Evolutionary conservation across 2,329 filamentous ascomycete species (phyloP).

Genomic region (Aspergillus quadricinctus): DNA sequence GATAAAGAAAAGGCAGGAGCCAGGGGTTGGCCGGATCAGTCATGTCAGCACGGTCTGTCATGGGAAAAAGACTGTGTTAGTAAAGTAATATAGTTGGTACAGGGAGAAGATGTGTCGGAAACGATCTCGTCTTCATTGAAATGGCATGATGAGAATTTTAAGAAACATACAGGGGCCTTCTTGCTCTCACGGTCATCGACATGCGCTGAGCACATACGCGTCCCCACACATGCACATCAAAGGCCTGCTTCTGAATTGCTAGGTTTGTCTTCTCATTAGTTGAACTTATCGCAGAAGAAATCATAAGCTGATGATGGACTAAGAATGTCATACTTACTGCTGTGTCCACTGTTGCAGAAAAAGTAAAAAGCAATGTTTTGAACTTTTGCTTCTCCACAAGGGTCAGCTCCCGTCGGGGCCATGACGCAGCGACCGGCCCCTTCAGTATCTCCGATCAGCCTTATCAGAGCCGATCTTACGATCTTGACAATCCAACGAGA

Average conservation of each 20-base stretch:
- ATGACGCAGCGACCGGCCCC: conserved; percentile 32
- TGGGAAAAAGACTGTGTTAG: conserved; percentile 7
- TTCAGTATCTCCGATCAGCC: conserved; percentile 31
- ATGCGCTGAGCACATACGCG: conserved; percentile 15
- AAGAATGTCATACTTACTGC: conserved; percentile 7
- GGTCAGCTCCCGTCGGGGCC: conserved; percentile 20
- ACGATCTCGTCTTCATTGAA: background rate
- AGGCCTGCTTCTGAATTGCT: conserved; percentile 3
- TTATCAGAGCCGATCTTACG: conserved; percentile 17
- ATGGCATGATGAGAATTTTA: conserved; percentile 17
- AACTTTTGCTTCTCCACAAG: conserved; percentile 34
- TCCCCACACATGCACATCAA: conserved; percentile 20
- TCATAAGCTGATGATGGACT: background rate
- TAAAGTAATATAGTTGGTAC: conserved; percentile 1
- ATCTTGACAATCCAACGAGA: conserved; percentile 1
- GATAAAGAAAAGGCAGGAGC: conserved; percentile 29
- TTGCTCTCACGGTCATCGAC: conserved; percentile 23
- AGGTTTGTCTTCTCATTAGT: background rate
- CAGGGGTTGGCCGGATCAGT: conserved; percentile 25
- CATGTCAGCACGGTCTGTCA: conserved; percentile 29
- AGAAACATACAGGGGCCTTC: conserved; percentile 22
- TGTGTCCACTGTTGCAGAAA: conserved; percentile 9
- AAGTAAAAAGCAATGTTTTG: conserved; percentile 27
- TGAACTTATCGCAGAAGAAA: background rate
- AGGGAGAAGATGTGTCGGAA: background rate